phyloP scores from a whole-genome alignment of 257 asterid genomes.

The Dorcoceras hygrometricum region DNA sequence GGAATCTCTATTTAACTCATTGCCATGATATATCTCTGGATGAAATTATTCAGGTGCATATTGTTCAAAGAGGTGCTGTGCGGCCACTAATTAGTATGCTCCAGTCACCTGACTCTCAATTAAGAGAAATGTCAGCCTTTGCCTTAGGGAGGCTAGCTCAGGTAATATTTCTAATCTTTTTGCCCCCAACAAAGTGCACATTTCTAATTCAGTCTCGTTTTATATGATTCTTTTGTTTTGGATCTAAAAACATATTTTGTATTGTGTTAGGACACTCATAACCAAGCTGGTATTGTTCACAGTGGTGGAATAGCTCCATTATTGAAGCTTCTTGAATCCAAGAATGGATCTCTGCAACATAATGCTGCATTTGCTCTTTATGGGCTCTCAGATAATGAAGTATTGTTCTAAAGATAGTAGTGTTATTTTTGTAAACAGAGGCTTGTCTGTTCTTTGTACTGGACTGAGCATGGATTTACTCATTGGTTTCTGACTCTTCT shows the following conservation, averaged over 20 bases:
- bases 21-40: conserved; percentile 8
- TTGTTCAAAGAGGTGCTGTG: conserved; percentile 98
- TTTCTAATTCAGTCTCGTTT: background rate
- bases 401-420: conserved; percentile 22
- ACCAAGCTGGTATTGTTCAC: conserved; percentile 98
- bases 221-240: background rate
- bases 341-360: conserved; percentile 94
- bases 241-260: conserved; percentile 11
- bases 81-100: conserved; percentile 96
- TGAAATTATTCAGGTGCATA: conserved; percentile 64
- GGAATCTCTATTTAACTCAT: background rate
- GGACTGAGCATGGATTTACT: background rate
- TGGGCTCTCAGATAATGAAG: conserved; percentile 99
- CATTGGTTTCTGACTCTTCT: conserved; percentile 5
- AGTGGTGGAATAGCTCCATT: conserved; percentile 82
- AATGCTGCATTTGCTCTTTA: conserved; percentile 99
- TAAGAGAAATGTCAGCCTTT: conserved; percentile 97
- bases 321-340: conserved; percentile 87
- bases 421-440: background rate
- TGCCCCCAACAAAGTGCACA: conserved; percentile 10
- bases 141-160: conserved; percentile 98
- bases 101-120: conserved; percentile 85
- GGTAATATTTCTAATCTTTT: conserved; percentile 42
- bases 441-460: background rate
- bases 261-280: conserved; percentile 71